A percentile compares a stretch with the other conserved stretches of the same genome.
These are phyloP conservation scores for Iberis pinnata DNA, from an alignment of 345 rosid genomes.

Conservation along the genomic window DNA sequence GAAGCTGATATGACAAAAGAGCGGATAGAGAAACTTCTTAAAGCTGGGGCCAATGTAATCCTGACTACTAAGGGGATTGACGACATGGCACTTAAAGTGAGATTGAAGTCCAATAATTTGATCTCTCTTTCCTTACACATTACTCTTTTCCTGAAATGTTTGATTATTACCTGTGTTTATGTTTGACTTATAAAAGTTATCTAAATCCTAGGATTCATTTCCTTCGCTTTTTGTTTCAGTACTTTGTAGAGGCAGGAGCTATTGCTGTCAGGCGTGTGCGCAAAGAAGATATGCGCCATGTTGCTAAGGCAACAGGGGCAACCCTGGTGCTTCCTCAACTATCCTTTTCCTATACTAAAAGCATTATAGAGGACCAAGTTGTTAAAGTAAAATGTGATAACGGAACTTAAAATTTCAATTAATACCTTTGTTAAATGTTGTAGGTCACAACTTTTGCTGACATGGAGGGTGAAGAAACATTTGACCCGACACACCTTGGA, in stretches of 20 bases:
- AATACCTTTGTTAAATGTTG: slow-evolving; percentile 6
- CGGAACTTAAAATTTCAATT: neutral
- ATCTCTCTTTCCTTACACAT: neutral
- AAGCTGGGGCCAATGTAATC: slow-evolving; percentile 97
- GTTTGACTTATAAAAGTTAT: neutral
- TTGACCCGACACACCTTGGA: slow-evolving; percentile 76
- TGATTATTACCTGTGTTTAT: neutral
- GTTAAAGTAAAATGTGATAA: neutral
- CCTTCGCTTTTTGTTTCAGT: slow-evolving; percentile 45
- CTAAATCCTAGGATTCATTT: neutral
- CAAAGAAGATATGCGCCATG: slow-evolving; percentile 95
- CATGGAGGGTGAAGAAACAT: slow-evolving; percentile 98
- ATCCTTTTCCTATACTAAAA: neutral
- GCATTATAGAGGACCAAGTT: slow-evolving; percentile 16
- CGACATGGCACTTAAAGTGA: slow-evolving; percentile 97
- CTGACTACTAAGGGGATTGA: slow-evolving; percentile 96
- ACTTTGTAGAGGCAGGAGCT: slow-evolving; percentile 95
- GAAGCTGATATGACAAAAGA: slow-evolving; percentile 97
- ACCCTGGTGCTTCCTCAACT: slow-evolving; percentile 50
- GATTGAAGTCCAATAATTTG: neutral
- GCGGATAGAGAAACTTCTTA: slow-evolving; percentile 82
- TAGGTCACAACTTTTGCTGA: slow-evolving; percentile 98
- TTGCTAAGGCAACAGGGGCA: slow-evolving; percentile 98
- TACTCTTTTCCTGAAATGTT: neutral
- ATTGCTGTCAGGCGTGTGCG: slow-evolving; percentile 95